These are phyloP conservation scores for Lactarius akahatsu DNA, from an alignment of 768 basidiomycete genomes.

Conservation along the genomic window DNA sequence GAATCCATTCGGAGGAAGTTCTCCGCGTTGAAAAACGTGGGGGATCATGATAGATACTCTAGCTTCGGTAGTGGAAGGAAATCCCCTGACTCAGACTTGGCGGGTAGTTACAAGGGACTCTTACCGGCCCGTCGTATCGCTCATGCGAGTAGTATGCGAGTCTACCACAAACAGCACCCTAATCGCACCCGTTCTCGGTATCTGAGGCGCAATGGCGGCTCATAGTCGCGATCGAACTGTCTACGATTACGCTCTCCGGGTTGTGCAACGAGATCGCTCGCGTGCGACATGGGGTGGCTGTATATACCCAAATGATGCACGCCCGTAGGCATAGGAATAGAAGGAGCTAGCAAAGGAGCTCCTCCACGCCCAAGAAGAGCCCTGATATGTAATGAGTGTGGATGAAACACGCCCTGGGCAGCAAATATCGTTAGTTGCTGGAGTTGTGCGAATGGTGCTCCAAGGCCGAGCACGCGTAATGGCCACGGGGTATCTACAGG, in stretches of 20 bases:
- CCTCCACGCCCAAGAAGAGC: not conserved
- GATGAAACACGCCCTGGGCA: not conserved
- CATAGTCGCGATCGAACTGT: not conserved
- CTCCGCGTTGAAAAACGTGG: not conserved
- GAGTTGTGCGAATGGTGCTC: not conserved
- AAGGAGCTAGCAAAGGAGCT: not conserved
- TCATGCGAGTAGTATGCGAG: too few species aligned
- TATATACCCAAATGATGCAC: not conserved
- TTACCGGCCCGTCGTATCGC: not conserved
- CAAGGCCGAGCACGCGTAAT: not conserved
- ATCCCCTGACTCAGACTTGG: not conserved
- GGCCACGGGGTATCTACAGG: not conserved
- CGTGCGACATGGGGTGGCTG: not conserved
- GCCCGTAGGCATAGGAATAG: not conserved
- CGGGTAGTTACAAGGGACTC: not conserved
- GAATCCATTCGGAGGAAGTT: not conserved
- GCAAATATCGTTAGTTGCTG: not conserved
- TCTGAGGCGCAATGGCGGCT: not conserved
- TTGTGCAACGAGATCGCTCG: not conserved
- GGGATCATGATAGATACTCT: not conserved
- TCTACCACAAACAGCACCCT: not conserved
- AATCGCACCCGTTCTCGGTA: not conserved
- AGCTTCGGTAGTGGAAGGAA: not conserved
- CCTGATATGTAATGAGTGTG: slow-evolving; percentile 1
- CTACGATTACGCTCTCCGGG: not conserved